These are phyloP conservation scores for Penicillium verhagenii DNA, from an alignment of 495 filamentous ascomycete genomes.

Conservation along the genomic window DNA sequence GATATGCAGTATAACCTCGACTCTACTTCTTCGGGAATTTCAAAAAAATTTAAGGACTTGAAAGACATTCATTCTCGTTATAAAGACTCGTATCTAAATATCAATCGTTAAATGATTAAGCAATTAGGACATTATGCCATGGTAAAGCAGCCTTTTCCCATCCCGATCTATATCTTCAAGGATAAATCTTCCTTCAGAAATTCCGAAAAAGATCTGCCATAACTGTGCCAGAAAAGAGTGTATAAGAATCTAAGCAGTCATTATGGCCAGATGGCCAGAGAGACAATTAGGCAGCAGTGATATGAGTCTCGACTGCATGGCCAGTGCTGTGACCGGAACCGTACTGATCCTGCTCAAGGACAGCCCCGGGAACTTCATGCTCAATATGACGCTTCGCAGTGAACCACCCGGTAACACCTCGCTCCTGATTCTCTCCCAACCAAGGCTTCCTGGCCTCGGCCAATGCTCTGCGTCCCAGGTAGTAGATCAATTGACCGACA, in stretches of 20 bases:
- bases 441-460: slow-evolving; percentile 96
- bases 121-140: neutral
- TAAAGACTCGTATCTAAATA: neutral
- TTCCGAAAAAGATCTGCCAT: neutral
- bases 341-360: slow-evolving; percentile 5
- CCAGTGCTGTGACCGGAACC: slow-evolving; percentile 7
- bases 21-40: too few relatives aligned
- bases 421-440: slow-evolving; percentile 82
- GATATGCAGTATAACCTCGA: too few relatives aligned
- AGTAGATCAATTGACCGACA: slow-evolving; percentile 78
- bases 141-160: neutral
- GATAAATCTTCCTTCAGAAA: neutral
- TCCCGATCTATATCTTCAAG: neutral
- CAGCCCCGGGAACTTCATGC: slow-evolving; percentile 12
- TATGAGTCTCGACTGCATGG: neutral
- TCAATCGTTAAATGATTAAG: neutral
- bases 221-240: neutral
- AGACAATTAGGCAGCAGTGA: neutral
- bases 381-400: slow-evolving; percentile 83
- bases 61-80: neutral
- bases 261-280: neutral
- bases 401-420: slow-evolving; percentile 76
- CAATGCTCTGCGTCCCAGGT: slow-evolving; percentile 66
- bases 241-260: neutral
- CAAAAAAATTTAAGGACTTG: neutral